Conservation (phyloP, 1,284 basidiomycete species). For the Cutaneotrichosporon dermatis region DNA sequence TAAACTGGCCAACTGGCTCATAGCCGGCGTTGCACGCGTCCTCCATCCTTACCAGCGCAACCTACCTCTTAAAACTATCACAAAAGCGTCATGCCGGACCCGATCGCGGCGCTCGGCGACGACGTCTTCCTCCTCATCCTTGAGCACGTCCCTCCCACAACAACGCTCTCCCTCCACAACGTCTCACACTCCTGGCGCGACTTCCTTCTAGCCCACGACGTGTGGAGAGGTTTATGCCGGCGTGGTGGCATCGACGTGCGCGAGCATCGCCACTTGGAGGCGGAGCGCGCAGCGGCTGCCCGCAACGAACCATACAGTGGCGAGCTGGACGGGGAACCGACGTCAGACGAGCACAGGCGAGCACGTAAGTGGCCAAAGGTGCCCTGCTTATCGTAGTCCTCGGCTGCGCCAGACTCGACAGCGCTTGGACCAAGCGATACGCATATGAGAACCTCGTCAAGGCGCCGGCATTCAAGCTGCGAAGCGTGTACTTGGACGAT, state of each 20-base stretch:
- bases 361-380: neutral
- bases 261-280: neutral
- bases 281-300: neutral
- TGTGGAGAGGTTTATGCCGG: slow-evolving; percentile 22
- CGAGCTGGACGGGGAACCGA: neutral
- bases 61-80: too few relatives aligned
- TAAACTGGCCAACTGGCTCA: too few relatives aligned
- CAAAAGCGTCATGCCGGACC: slow-evolving; percentile 18
- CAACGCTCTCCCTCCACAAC: slow-evolving; percentile 15
- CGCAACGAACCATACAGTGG: neutral
- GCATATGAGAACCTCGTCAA: slow-evolving; percentile 8
- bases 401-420: neutral
- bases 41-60: neutral
- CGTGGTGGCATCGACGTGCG: slow-evolving; percentile 20
- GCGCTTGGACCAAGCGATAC: neutral
- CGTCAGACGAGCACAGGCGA: neutral
- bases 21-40: neutral
- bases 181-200: slow-evolving; percentile 26
- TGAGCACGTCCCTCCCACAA: slow-evolving; percentile 18
- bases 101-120: slow-evolving; percentile 27
- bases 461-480: slow-evolving; percentile 6
- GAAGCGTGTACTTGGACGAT: slow-evolving; percentile 1
- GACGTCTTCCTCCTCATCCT: slow-evolving; percentile 34
- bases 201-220: slow-evolving; percentile 15
- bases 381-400: neutral